These are phyloP conservation scores for Penicillium psychrofluorescens DNA, from an alignment of 495 filamentous ascomycete genomes.

Conservation along the genomic window DNA sequence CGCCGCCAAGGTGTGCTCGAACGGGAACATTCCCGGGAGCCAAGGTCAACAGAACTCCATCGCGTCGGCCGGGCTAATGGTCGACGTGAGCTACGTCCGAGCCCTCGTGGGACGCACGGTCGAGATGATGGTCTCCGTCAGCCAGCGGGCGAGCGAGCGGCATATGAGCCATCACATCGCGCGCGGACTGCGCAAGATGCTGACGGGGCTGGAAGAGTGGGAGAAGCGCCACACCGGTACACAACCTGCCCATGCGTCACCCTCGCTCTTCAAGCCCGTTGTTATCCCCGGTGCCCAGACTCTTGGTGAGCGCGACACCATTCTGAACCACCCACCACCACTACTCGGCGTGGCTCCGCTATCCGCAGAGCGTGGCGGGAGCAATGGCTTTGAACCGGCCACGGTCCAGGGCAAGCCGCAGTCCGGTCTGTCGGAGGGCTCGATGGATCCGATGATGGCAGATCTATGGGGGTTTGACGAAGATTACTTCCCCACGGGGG, in stretches of 20 bases:
- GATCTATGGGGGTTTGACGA: conserved; percentile 44
- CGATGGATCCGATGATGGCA: conserved; percentile 40
- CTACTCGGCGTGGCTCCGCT: conserved; percentile 37
- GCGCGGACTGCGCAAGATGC: conserved; percentile 45
- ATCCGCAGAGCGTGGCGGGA: conserved; percentile 29
- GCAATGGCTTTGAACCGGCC: conserved; percentile 24
- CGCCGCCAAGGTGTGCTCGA: conserved; percentile 36
- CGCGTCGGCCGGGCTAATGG: conserved; percentile 32
- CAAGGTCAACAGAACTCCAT: conserved; percentile 35
- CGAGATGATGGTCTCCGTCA: conserved; percentile 41
- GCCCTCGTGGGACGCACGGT: conserved; percentile 37
- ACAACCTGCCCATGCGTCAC: conserved; percentile 15
- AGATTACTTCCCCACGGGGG: conserved; percentile 42
- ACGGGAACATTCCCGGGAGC: conserved; percentile 13
- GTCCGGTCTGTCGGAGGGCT: conserved; percentile 36
- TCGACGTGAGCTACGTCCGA: conserved; percentile 38
- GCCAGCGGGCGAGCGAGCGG: conserved; percentile 42
- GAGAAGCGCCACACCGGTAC: conserved; percentile 29
- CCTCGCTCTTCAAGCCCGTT: conserved; percentile 34
- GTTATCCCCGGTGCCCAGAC: conserved; percentile 34
- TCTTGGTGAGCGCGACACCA: conserved; percentile 33
- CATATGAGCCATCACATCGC: conserved; percentile 49
- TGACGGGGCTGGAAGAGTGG: conserved; percentile 41
- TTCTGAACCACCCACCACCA: conserved; percentile 34
- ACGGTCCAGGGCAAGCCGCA: conserved; percentile 18